phyloP scores from a whole-genome alignment of 2,329 filamentous ascomycete species.

The Stemphylium vesicarium region DNA sequence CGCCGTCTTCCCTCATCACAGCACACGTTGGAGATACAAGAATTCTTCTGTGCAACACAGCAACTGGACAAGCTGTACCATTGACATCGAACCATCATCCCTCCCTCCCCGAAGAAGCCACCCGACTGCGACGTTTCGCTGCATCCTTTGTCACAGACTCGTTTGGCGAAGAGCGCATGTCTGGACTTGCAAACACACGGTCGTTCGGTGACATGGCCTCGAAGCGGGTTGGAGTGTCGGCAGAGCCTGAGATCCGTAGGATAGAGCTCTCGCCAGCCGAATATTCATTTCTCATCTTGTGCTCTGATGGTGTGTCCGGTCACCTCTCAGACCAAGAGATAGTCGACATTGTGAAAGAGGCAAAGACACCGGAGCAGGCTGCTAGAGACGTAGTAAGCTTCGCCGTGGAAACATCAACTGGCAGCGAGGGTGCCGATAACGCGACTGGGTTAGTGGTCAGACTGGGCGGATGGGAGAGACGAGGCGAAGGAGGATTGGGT shows the following conservation, averaged over 20 bases:
- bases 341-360: slow-evolving; percentile 94
- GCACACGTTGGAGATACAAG: slow-evolving; percentile 95
- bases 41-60: slow-evolving; percentile 85
- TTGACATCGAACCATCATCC: slow-evolving; percentile 93
- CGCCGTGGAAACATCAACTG: slow-evolving; percentile 78
- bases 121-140: slow-evolving; percentile 83
- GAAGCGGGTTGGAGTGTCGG: slow-evolving; percentile 92
- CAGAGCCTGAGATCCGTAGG: slow-evolving; percentile 86
- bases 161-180: slow-evolving; percentile 96
- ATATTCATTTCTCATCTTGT: slow-evolving; percentile 86
- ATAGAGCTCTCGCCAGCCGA: slow-evolving; percentile 82
- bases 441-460: slow-evolving; percentile 68
- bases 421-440: slow-evolving; percentile 62
- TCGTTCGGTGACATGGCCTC: slow-evolving; percentile 91
- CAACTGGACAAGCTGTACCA: slow-evolving; percentile 78
- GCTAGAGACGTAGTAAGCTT: slow-evolving; percentile 81
- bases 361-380: slow-evolving; percentile 85
- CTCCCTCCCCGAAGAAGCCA: slow-evolving; percentile 81
- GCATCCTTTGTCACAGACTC: slow-evolving; percentile 90
- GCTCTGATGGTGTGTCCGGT: slow-evolving; percentile 88
- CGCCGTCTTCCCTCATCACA: slow-evolving; percentile 81
- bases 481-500: slow-evolving; percentile 83
- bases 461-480: slow-evolving; percentile 69
- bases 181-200: slow-evolving; percentile 89
- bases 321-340: slow-evolving; percentile 91